These are phyloP conservation scores for Kazachstania psychrophila DNA, from an alignment of 805 yeast species.

Conservation along the genomic window DNA sequence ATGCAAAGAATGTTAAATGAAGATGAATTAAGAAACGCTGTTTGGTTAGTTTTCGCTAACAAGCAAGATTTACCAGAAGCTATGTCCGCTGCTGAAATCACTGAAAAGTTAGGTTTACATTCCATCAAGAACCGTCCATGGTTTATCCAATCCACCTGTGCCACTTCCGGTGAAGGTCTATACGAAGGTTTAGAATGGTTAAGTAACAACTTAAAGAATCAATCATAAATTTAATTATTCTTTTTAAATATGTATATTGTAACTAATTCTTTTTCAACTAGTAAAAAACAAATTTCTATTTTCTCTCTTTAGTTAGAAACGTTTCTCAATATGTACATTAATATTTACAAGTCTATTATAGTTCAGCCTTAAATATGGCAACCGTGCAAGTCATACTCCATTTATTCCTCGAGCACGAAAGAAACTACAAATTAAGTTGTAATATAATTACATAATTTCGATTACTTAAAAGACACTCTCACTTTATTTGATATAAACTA, in stretches of 20 bases:
- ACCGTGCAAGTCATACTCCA: too few species aligned
- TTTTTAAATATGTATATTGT: not conserved
- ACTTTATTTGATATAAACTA: too few species aligned
- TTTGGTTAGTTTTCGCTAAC: constrained; percentile 91
- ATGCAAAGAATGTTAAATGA: constrained; percentile 97
- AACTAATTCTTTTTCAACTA: not conserved
- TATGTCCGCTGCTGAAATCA: constrained; percentile 97
- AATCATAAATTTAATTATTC: constrained; percentile 36
- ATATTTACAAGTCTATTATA: too few species aligned
- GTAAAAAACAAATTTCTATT: too few species aligned
- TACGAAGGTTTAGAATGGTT: constrained; percentile 98
- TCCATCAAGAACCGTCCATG: constrained; percentile 98
- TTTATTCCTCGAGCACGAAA: too few species aligned
- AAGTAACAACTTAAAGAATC: constrained; percentile 78
- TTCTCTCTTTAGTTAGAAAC: too few species aligned
- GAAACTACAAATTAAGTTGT: too few species aligned
- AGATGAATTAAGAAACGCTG: constrained; percentile 95
- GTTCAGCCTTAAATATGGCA: too few species aligned
- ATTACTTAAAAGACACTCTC: too few species aligned
- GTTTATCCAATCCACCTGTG: constrained; percentile 98
- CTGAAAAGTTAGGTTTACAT: constrained; percentile 93
- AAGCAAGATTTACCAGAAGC: constrained; percentile 99
- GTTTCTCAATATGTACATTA: too few species aligned
- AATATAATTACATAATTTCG: too few species aligned
- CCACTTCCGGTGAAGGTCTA: constrained; percentile 98